phyloP scores from a whole-genome alignment of 2,329 filamentous ascomycete species.

The Fusarium chuoi region DNA sequence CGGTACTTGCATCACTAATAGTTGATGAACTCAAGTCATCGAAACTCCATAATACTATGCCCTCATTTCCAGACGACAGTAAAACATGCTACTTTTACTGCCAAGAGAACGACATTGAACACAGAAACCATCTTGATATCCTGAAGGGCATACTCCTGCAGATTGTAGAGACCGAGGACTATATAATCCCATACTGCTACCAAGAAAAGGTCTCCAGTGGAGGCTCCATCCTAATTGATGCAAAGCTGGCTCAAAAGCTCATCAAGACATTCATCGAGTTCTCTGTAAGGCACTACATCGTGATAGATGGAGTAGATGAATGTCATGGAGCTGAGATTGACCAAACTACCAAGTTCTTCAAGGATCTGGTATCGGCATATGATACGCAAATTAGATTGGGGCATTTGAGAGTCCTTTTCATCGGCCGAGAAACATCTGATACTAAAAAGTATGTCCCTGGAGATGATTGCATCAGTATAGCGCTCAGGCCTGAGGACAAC shows the following conservation, averaged over 20 bases:
- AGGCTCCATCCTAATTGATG: not conserved
- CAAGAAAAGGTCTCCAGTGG: not conserved
- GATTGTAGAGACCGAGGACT: not conserved
- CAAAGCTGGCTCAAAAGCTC: not conserved
- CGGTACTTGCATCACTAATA: not conserved
- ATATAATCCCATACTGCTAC: not conserved
- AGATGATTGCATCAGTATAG: not conserved
- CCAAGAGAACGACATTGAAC: not conserved
- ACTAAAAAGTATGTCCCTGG: not conserved
- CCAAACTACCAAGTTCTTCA: not conserved
- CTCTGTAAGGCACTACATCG: not conserved
- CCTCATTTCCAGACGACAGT: not conserved
- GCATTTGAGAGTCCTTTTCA: not conserved
- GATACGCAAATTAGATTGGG: not conserved
- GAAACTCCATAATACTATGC: rapidly evolving
- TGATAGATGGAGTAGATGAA: not conserved
- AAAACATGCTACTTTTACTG: conserved; percentile 10
- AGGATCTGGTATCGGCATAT: not conserved
- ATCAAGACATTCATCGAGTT: not conserved
- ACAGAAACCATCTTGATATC: not conserved
- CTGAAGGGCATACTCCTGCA: not conserved
- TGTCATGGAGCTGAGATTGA: not conserved
- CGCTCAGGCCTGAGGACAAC: not conserved
- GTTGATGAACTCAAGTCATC: not conserved
- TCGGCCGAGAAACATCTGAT: not conserved